phyloP scores from a whole-genome alignment of 2,329 filamentous ascomycete species.

The Cladosporium colombiae region DNA sequence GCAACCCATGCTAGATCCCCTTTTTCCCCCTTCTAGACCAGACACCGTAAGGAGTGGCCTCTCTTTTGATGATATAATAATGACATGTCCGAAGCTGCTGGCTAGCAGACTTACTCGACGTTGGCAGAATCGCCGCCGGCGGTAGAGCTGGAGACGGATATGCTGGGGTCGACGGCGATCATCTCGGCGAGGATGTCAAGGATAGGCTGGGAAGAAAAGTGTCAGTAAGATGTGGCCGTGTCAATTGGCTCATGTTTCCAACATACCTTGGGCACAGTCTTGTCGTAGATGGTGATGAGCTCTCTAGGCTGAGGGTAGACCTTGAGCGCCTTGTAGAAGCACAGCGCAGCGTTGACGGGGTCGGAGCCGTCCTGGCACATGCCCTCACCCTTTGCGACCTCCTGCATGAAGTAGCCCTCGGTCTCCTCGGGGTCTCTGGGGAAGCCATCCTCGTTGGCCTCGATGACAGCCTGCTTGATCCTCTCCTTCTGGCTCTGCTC shows the following conservation, averaged over 20 bases:
- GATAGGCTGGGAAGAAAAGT: constrained; percentile 62
- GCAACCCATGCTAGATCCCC: constrained; percentile 16
- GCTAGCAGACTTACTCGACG: constrained; percentile 8
- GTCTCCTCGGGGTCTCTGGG: constrained; percentile 87
- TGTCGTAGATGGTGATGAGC: constrained; percentile 95
- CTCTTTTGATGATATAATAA: not conserved
- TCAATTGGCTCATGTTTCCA: not conserved
- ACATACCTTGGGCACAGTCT: constrained; percentile 89
- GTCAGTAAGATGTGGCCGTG: constrained; percentile 20
- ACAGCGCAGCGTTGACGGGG: constrained; percentile 80
- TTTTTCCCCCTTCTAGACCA: not conserved
- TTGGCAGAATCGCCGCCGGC: constrained; percentile 22
- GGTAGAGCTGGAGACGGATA: constrained; percentile 39
- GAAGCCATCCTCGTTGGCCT: constrained; percentile 88
- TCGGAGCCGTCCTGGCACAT: constrained; percentile 79
- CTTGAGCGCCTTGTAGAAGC: constrained; percentile 98
- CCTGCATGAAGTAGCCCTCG: constrained; percentile 94
- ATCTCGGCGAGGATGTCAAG: constrained; percentile 96
- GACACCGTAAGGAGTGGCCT: not conserved
- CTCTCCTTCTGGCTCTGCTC: constrained; percentile 67
- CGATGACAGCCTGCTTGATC: constrained; percentile 74
- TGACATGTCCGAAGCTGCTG: constrained; percentile 2
- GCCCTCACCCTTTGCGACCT: constrained; percentile 84
- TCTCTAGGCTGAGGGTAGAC: constrained; percentile 94
- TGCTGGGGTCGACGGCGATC: constrained; percentile 83